A percentile compares a stretch with the other conserved stretches of the same genome.
Conservation (phyloP, 2,329 filamentous ascomycete genomes). For the Meredithiella fracta region DNA sequence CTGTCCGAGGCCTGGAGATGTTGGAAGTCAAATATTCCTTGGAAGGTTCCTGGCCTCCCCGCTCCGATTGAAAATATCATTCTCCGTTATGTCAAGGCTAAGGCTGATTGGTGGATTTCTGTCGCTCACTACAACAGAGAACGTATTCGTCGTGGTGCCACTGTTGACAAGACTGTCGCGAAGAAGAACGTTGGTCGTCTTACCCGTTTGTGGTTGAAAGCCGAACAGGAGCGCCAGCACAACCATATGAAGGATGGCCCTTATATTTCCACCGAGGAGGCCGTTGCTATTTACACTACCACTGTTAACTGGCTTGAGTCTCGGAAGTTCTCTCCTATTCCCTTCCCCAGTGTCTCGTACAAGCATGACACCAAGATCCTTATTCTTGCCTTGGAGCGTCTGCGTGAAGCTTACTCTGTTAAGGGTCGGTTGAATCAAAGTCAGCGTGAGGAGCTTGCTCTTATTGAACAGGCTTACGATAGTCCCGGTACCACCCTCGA, state of each 20-base stretch:
- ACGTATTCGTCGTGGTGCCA: slow-evolving; percentile 87
- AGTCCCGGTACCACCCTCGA: slow-evolving; percentile 91
- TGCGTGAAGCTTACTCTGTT: slow-evolving; percentile 92
- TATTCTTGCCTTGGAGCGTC: slow-evolving; percentile 80
- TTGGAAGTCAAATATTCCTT: slow-evolving; percentile 99
- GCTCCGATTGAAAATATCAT: slow-evolving; percentile 99
- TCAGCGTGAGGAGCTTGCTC: slow-evolving; percentile 85
- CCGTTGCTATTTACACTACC: slow-evolving; percentile 95
- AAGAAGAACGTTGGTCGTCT: slow-evolving; percentile 97
- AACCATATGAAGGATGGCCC: slow-evolving; percentile 99
- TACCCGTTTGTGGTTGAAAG: slow-evolving; percentile 91
- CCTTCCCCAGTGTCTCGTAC: slow-evolving; percentile 96
- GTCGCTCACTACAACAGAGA: slow-evolving; percentile 98
- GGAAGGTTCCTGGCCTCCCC: slow-evolving; percentile 93
- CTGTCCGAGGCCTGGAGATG: slow-evolving; percentile 96
- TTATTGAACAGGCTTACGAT: slow-evolving; percentile 97
- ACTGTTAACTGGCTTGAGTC: slow-evolving; percentile 98
- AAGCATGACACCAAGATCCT: slow-evolving; percentile 99
- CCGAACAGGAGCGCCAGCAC: slow-evolving; percentile 94
- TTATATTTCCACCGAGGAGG: slow-evolving; percentile 95
- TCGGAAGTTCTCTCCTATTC: slow-evolving; percentile 94
- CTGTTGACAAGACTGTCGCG: slow-evolving; percentile 95
- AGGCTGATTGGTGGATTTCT: slow-evolving; percentile 99
- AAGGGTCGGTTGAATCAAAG: slow-evolving; percentile 95
- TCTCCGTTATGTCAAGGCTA: slow-evolving; percentile 93